A percentile compares a stretch with the other conserved stretches of the same genome.
Evolutionary conservation across 1,284 basidiomycete genomes (phyloP).

Genomic region (Cryptococcus sp.): DNA sequence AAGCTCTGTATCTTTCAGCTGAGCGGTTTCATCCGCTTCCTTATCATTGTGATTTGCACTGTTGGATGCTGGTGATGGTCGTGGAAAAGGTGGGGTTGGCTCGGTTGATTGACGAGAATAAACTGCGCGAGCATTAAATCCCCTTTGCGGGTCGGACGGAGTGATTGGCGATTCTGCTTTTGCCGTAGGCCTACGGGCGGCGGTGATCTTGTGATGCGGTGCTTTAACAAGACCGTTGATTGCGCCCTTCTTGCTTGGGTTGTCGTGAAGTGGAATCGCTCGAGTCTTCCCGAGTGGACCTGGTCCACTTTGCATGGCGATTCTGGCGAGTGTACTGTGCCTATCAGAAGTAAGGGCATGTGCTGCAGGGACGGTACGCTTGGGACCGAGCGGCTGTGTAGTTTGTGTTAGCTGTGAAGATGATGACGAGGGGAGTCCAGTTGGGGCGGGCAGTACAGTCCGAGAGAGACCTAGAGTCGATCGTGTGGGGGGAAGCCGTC

Average conservation of each 20-base stretch:
- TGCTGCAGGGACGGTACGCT: not conserved
- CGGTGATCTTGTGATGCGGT: not conserved
- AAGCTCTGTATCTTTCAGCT: slow-evolving; percentile 16
- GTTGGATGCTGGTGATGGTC: not conserved
- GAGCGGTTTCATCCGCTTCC: not conserved
- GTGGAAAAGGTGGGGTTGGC: no score
- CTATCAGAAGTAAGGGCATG: no score
- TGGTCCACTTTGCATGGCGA: no score
- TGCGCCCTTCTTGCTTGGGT: no score
- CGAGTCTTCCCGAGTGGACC: no score
- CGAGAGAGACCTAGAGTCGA: slow-evolving; percentile 6
- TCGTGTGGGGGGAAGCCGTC: slow-evolving; percentile 5
- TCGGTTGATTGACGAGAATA: no score
- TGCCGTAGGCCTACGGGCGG: not conserved
- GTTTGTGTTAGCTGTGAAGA: not conserved
- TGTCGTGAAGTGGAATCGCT: no score
- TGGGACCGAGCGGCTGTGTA: slow-evolving; percentile 5
- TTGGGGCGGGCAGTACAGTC: not conserved
- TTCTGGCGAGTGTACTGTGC: no score
- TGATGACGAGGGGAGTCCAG: not conserved
- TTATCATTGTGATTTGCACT: not conserved
- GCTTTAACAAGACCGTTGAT: no score
- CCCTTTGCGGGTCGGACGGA: not conserved
- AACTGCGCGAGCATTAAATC: no score
- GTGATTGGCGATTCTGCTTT: not conserved